Evolutionary conservation across 2,329 filamentous ascomycete species (phyloP).

Genomic region (Herpotrichia juniperi): DNA sequence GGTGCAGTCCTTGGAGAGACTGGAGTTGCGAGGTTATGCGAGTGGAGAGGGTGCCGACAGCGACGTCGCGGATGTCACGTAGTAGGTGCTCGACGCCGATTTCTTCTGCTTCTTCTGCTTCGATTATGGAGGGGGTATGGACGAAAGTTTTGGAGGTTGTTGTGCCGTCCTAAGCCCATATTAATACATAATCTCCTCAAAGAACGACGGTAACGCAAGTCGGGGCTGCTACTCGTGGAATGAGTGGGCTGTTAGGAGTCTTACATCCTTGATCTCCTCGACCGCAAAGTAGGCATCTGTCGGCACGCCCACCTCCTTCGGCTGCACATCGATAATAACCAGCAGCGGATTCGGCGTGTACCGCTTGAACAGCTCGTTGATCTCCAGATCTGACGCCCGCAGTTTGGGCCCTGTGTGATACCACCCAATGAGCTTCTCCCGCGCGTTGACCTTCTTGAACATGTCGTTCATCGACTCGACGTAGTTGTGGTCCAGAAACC

Average conservation of each 20-base stretch:
- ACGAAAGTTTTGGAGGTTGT: slow-evolving; percentile 97
- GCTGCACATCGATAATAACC: slow-evolving; percentile 98
- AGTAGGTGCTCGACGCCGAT: slow-evolving; percentile 98
- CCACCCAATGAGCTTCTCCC: slow-evolving; percentile 99
- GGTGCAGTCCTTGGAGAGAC: slow-evolving; percentile 92
- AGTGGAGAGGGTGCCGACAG: slow-evolving; percentile 93
- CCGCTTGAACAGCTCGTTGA: slow-evolving; percentile 99
- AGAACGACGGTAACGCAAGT: not conserved
- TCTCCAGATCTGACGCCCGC: slow-evolving; percentile 93
- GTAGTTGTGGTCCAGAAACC: slow-evolving; percentile 99
- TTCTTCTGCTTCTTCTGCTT: slow-evolving; percentile 98
- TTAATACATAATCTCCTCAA: not conserved
- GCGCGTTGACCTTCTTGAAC: slow-evolving; percentile 99
- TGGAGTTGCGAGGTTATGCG: slow-evolving; percentile 97
- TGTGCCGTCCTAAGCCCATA: slow-evolving; percentile 79
- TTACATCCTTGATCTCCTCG: slow-evolving; percentile 98
- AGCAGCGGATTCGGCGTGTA: slow-evolving; percentile 96
- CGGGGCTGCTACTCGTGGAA: not conserved
- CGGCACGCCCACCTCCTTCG: slow-evolving; percentile 95
- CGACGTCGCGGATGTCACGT: slow-evolving; percentile 96
- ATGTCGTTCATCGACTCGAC: slow-evolving; percentile 99
- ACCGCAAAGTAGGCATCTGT: slow-evolving; percentile 99
- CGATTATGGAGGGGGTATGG: slow-evolving; percentile 96
- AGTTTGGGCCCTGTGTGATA: slow-evolving; percentile 98
- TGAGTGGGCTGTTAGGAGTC: slow-evolving; percentile 40